Conservation (phyloP, 2,329 filamentous ascomycete genomes). For the Cordyceps cateniannulata region DNA sequence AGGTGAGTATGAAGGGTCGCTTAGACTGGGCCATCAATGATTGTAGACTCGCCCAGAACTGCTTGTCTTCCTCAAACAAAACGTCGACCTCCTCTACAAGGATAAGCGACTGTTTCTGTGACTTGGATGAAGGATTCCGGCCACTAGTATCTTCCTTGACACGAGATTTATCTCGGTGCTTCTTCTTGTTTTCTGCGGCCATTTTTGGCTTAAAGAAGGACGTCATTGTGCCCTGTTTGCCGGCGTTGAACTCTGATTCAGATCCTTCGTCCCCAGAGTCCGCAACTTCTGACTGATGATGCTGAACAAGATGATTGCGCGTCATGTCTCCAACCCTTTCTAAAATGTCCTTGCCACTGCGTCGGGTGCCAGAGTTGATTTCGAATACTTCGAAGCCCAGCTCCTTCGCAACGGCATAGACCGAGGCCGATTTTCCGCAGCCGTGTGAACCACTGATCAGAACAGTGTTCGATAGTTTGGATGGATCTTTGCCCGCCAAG, state of each 20-base stretch:
- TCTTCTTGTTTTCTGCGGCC: slow-evolving; percentile 20
- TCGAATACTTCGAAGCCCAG: slow-evolving; percentile 92
- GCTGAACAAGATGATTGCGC: slow-evolving; percentile 78
- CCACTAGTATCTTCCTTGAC: slow-evolving; percentile 20
- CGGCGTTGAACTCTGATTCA: slow-evolving; percentile 54
- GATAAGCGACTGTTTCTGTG: slow-evolving; percentile 90
- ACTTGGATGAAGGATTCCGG: slow-evolving; percentile 32
- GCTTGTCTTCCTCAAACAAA: slow-evolving; percentile 90
- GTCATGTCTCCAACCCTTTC: slow-evolving; percentile 97
- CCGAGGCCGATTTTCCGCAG: slow-evolving; percentile 86
- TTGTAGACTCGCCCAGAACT: slow-evolving; percentile 83
- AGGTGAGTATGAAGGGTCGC: slow-evolving; percentile 89
- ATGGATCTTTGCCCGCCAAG: slow-evolving; percentile 28
- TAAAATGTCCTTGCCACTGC: slow-evolving; percentile 82
- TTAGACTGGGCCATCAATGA: slow-evolving; percentile 77
- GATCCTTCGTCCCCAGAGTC: slow-evolving; percentile 25
- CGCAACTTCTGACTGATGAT: slow-evolving; percentile 32
- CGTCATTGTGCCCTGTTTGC: slow-evolving; percentile 72
- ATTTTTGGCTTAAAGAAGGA: slow-evolving; percentile 66
- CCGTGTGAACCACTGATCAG: slow-evolving; percentile 84
- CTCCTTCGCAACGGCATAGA: slow-evolving; percentile 89
- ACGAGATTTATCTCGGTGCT: slow-evolving; percentile 16
- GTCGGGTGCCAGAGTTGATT: slow-evolving; percentile 75
- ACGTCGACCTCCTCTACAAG: slow-evolving; percentile 90
- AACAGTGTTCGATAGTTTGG: slow-evolving; percentile 65